phyloP scores from a whole-genome alignment of 352 stramenopile species.

The Blastocystis sp. region DNA sequence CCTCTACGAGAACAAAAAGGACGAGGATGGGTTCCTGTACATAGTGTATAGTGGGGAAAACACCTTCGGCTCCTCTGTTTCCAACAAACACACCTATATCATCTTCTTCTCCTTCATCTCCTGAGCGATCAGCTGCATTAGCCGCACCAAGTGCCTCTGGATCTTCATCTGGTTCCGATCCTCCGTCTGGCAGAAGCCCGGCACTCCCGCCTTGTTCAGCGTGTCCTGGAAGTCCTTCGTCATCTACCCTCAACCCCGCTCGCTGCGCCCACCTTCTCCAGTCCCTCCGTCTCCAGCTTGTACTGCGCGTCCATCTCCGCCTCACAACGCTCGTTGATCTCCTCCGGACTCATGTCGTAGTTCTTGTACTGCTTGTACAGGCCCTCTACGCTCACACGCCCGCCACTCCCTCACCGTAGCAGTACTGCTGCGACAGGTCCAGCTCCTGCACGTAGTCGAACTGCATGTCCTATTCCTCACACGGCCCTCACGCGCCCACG shows the following conservation, averaged over 20 bases:
- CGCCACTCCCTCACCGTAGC: not conserved
- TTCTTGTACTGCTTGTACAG: constrained; percentile 28
- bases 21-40: constrained; percentile 97
- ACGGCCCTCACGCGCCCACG: not conserved
- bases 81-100: not conserved
- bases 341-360: constrained; percentile 21
- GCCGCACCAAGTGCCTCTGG: constrained; percentile 24
- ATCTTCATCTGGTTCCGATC: constrained; percentile 38
- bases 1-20: constrained; percentile 98
- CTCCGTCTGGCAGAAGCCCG: constrained; percentile 17
- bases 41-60: constrained; percentile 99
- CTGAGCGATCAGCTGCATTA: constrained; percentile 49
- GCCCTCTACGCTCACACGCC: not conserved
- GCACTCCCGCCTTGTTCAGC: constrained; percentile 42
- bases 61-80: constrained; percentile 85
- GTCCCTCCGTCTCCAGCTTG: not conserved
- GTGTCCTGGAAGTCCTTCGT: constrained; percentile 51
- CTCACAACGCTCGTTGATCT: constrained; percentile 6
- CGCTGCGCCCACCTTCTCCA: not conserved
- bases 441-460: constrained; percentile 20
- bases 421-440: constrained; percentile 43
- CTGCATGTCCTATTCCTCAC: constrained; percentile 35
- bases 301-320: constrained; percentile 16
- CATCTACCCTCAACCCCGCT: constrained; percentile 1
- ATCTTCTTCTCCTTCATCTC: constrained; percentile 17